These are phyloP conservation scores for Grigorovia transvaalensis DNA, from an alignment of 805 yeast species.

Conservation along the genomic window DNA sequence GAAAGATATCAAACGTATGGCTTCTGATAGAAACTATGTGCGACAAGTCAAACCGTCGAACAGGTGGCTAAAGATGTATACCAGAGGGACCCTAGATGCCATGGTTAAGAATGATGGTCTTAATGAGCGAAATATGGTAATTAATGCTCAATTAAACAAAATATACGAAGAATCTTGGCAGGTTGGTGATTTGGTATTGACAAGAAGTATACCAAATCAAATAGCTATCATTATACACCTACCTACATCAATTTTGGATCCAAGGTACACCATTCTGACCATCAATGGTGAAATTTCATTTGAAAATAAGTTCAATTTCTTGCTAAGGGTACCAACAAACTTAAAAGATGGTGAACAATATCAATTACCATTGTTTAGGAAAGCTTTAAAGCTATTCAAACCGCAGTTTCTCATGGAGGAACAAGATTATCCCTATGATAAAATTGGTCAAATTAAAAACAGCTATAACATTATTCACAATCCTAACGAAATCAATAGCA, in stretches of 20 bases:
- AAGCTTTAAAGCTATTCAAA: no score
- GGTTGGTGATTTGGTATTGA: slow-evolving; percentile 56
- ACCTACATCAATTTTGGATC: slow-evolving; percentile 41
- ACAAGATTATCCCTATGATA: slow-evolving; percentile 16
- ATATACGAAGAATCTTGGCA: slow-evolving; percentile 17
- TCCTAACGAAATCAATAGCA: background rate
- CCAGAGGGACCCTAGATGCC: no score
- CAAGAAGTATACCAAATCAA: slow-evolving; percentile 35
- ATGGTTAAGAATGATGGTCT: no score
- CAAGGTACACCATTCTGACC: slow-evolving; percentile 46
- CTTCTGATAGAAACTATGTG: no score
- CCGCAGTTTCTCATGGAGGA: slow-evolving; percentile 4
- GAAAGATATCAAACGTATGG: no score
- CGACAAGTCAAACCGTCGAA: no score
- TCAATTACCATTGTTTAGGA: no score
- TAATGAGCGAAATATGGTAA: no score
- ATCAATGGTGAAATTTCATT: slow-evolving; percentile 48
- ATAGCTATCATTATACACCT: slow-evolving; percentile 45
- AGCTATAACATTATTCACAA: slow-evolving; percentile 3
- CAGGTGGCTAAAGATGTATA: no score
- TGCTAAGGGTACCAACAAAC: slow-evolving; percentile 41
- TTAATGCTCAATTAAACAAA: no score
- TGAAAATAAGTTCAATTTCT: slow-evolving; percentile 35
- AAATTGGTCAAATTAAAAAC: slow-evolving; percentile 25
- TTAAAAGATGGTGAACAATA: slow-evolving; percentile 11